phyloP scores from a whole-genome alignment of 371 early-diverging fungal species.

The Fennellomyces sp. region DNA sequence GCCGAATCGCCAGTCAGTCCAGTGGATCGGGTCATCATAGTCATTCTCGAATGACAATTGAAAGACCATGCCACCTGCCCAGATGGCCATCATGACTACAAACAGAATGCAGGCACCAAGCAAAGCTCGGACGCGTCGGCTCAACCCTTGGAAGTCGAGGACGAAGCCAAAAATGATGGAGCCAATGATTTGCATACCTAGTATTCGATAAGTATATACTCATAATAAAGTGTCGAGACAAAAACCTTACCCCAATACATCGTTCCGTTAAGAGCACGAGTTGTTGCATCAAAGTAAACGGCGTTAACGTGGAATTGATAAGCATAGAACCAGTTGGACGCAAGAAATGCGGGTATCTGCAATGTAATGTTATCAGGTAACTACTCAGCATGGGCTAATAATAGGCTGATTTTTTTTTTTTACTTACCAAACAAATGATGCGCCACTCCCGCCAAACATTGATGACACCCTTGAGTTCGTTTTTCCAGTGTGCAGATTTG shows the following conservation, averaged over 20 bases:
- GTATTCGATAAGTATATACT: too few species aligned
- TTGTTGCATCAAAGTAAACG: slow-evolving; percentile 58
- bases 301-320: slow-evolving; percentile 62
- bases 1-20: slow-evolving; percentile 34
- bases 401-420: too few species aligned
- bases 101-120: slow-evolving; percentile 52
- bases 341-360: slow-evolving; percentile 65
- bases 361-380: not conserved
- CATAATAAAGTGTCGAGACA: too few species aligned
- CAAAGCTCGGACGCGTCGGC: slow-evolving; percentile 57
- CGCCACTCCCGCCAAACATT: slow-evolving; percentile 63
- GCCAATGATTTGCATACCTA: slow-evolving; percentile 68
- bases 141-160: slow-evolving; percentile 50
- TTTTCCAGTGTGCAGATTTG: slow-evolving; percentile 49
- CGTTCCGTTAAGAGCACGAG: slow-evolving; percentile 68
- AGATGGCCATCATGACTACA: slow-evolving; percentile 53
- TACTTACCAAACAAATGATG: slow-evolving; percentile 16
- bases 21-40: slow-evolving; percentile 28
- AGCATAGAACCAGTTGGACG: slow-evolving; percentile 79
- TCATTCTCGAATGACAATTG: slow-evolving; percentile 51
- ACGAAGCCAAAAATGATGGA: slow-evolving; percentile 57
- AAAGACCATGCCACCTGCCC: slow-evolving; percentile 65
- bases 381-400: too few species aligned
- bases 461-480: slow-evolving; percentile 64
- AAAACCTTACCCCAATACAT: slow-evolving; percentile 80